Evolutionary conservation across 116 monocot genomes (phyloP), one percentile per base, ranked within the genome.

Genomic region (Thalassia testudinum): DNA sequence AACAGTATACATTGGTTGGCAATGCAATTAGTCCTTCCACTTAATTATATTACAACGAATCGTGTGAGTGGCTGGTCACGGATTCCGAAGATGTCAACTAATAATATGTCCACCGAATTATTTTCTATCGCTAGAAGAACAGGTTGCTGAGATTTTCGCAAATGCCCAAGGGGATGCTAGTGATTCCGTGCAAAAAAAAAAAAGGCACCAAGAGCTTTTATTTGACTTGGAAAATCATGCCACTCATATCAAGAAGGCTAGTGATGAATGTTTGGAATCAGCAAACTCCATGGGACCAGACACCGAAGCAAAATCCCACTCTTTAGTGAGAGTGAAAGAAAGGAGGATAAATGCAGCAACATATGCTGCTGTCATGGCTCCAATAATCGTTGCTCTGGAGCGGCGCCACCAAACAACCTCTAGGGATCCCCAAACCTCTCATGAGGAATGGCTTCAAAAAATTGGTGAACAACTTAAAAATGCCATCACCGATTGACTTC

Each of bases 301-400:
- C 60, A 59, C 59, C 27, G 88, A 95, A 64, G 54, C 44, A 54
- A 78, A 69, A 65, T 78, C 76, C 12, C 37, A 79, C 85, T 50
- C 78, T 95, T 19, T 19, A 85, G 72, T 56, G 42, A 66, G 26
- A 62, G 59, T 50, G 95, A 95, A 72, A 95, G n/a, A 88, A 51
- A 72, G 44, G 26, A 95, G 85, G 62, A 88, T 95, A 58, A 95
- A 78, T 77, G 81, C 77, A 49, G 77, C 81, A 59, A 95, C 85
- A 60, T 95, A 88, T 67, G 81, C 81, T 34, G 95, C 85, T 62
- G 71, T 95, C 62, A 95, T 95, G 95, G 76, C 88, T 77, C 95
- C 95, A 57, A 61, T 95, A 28, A 52, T 88, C 70, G 88, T 95
- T 1, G 95, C 88, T 59, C 72, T 95, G 67, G 95, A 95, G 54